These are phyloP conservation scores for Pseudocercospora crystallina DNA, from an alignment of 2,329 filamentous ascomycete species.

Conservation along the genomic window DNA sequence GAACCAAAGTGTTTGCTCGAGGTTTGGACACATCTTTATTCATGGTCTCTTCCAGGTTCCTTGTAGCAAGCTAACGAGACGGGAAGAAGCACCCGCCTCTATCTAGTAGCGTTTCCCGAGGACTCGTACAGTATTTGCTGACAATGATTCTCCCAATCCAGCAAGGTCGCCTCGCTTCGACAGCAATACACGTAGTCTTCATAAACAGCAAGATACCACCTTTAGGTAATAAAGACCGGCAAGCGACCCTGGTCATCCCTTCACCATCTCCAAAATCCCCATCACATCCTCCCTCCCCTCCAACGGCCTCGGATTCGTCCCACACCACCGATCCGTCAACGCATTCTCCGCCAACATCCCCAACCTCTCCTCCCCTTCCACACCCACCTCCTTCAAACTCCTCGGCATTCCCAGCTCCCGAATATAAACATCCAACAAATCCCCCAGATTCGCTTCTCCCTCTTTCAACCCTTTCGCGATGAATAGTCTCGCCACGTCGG, in stretches of 20 bases:
- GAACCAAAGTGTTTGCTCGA: too few species aligned
- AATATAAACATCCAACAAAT: slow-evolving; percentile 54
- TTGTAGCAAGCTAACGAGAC: too few species aligned
- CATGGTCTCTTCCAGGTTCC: too few species aligned
- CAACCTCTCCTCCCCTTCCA: slow-evolving; percentile 51
- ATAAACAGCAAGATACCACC: too few species aligned
- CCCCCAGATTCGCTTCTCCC: slow-evolving; percentile 47
- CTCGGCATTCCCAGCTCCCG: slow-evolving; percentile 55
- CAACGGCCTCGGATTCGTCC: slow-evolving; percentile 53
- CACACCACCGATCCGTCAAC: slow-evolving; percentile 52
- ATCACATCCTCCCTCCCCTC: slow-evolving; percentile 49
- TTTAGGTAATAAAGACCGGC: too few species aligned
- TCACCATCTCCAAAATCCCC: slow-evolving; percentile 51
- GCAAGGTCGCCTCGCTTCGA: too few species aligned
- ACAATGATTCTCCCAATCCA: too few species aligned
- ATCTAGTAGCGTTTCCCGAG: too few species aligned
- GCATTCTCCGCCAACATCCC: slow-evolving; percentile 51
- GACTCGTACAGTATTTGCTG: too few species aligned
- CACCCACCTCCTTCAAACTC: slow-evolving; percentile 52
- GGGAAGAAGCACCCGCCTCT: too few species aligned
- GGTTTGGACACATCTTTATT: too few species aligned
- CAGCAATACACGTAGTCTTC: too few species aligned
- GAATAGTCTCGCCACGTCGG: slow-evolving; percentile 41
- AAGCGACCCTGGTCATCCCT: slow-evolving; percentile 1
- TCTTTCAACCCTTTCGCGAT: slow-evolving; percentile 23